phyloP scores from a whole-genome alignment of 164 flowering plant species.

The Amborella trichopoda region DNA sequence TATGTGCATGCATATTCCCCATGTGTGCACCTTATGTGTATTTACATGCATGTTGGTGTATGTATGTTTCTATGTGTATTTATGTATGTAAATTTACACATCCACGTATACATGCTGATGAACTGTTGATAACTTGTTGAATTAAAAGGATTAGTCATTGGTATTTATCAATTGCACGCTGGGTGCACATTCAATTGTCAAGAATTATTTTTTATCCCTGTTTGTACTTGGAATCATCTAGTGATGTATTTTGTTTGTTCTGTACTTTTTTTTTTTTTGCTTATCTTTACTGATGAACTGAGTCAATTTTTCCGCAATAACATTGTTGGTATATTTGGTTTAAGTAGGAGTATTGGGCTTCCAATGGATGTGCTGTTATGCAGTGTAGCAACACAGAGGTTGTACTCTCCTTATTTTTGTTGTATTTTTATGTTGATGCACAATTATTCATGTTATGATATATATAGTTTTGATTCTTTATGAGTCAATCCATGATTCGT shows the following conservation, averaged over 20 bases:
- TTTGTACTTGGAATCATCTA: background rate
- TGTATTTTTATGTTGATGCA: background rate
- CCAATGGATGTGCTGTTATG: conserved; percentile 95
- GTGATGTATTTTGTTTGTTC: background rate
- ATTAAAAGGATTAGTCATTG: too few species aligned
- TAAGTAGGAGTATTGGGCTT: conserved; percentile 90
- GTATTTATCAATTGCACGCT: too few species aligned
- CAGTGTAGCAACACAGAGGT: conserved; percentile 99
- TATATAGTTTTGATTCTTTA: background rate
- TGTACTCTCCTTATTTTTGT: conserved; percentile 5
- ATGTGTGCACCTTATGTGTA: too few species aligned
- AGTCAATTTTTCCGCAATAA: too few species aligned
- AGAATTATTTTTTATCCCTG: background rate
- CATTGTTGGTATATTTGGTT: too few species aligned
- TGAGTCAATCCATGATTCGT: background rate
- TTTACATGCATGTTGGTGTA: too few species aligned
- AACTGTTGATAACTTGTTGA: too few species aligned
- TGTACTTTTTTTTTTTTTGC: background rate
- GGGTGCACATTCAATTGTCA: background rate
- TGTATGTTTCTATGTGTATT: too few species aligned
- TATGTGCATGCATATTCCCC: too few species aligned
- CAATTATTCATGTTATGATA: background rate
- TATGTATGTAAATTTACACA: too few species aligned
- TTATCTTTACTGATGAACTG: background rate
- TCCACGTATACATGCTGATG: too few species aligned